phyloP scores from a whole-genome alignment of 805 yeast genomes.

The Suhomyces xylopsoci region DNA sequence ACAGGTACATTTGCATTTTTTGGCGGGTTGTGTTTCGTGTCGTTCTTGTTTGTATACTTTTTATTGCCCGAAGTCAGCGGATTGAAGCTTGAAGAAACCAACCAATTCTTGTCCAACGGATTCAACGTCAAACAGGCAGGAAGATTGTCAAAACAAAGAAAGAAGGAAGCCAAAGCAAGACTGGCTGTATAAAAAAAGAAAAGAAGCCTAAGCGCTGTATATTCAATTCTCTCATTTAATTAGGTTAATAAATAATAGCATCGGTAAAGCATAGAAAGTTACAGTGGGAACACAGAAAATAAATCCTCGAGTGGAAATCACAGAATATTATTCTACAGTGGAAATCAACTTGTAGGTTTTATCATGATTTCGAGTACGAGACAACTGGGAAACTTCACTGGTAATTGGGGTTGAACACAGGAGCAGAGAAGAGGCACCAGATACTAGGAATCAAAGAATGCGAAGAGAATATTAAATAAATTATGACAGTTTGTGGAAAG shows the following conservation, averaged over 20 bases:
- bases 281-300: too few species aligned
- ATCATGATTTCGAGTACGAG: too few species aligned
- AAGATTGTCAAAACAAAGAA: constrained; percentile 35
- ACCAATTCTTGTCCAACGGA: constrained; percentile 74
- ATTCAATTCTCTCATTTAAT: background rate
- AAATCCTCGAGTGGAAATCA: too few species aligned
- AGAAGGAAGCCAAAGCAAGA: constrained; percentile 13
- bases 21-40: constrained; percentile 73
- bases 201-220: constrained; percentile 7
- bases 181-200: constrained; percentile 16
- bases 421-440: background rate
- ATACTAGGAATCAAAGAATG: too few species aligned
- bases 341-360: too few species aligned
- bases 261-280: too few species aligned
- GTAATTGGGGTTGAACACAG: too few species aligned
- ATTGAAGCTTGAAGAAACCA: constrained; percentile 88
- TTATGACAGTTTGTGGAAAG: too few species aligned
- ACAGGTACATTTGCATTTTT: constrained; percentile 91
- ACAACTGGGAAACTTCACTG: too few species aligned
- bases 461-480: too few species aligned
- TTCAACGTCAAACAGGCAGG: constrained; percentile 67
- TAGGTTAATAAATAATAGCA: background rate
- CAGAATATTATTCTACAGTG: too few species aligned
- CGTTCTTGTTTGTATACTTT: constrained; percentile 73
- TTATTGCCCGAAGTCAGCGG: constrained; percentile 92